Conservation (phyloP, 2,329 filamentous ascomycete species). For the Penicillium sp. region DNA sequence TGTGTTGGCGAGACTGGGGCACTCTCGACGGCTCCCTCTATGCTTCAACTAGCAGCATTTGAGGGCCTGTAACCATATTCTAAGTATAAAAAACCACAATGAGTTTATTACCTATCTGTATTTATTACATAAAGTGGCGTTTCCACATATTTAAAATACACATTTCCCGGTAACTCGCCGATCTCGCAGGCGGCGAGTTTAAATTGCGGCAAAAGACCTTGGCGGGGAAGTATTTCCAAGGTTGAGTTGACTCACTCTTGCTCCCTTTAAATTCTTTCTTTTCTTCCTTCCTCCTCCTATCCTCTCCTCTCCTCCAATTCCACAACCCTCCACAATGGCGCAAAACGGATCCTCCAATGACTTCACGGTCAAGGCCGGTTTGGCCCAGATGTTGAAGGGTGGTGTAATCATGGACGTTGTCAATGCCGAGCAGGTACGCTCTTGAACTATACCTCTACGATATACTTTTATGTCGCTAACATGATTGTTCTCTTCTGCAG, state of each 20-base stretch:
- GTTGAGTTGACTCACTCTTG: conserved; percentile 20
- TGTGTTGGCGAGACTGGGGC: conserved; percentile 8
- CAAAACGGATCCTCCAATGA: conserved; percentile 43
- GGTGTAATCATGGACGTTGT: conserved; percentile 99
- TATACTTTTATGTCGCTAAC: neutral
- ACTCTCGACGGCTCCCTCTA: conserved; percentile 24
- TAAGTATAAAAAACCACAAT: conserved; percentile 29
- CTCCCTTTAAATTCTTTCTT: conserved; percentile 7
- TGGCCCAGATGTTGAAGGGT: conserved; percentile 97
- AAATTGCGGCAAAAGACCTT: conserved; percentile 13
- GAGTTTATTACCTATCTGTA: conserved; percentile 13
- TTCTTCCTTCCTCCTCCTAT: conserved; percentile 3
- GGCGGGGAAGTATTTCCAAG: conserved; percentile 16
- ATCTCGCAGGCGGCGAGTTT: conserved; percentile 9
- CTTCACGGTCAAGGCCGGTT: conserved; percentile 88
- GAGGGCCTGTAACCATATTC: conserved; percentile 35
- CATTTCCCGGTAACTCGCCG: conserved; percentile 13
- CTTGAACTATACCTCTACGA: neutral
- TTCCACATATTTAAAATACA: too few species aligned
- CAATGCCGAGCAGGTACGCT: conserved; percentile 68
- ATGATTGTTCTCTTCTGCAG: conserved; percentile 38
- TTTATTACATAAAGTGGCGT: too few species aligned
- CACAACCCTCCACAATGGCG: conserved; percentile 30
- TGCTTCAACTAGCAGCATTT: conserved; percentile 8
- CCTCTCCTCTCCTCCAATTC: conserved; percentile 1